Evolutionary conservation across 2,329 filamentous ascomycete species (phyloP).

Genomic region (Talaromyces sp.): DNA sequence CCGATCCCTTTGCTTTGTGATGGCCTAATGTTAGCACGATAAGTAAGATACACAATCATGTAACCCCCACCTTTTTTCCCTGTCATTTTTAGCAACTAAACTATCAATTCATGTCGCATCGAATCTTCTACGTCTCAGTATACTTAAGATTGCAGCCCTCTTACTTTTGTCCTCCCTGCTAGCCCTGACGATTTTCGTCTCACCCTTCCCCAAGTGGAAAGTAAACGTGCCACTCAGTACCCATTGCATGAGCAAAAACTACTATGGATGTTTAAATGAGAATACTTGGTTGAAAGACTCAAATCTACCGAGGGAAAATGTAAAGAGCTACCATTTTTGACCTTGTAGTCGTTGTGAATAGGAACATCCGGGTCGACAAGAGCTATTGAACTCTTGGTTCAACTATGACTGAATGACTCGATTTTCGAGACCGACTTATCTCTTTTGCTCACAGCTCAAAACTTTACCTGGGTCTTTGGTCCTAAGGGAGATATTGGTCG

Average conservation of each 20-base stretch:
- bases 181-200: too few species aligned
- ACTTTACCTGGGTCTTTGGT: too few species aligned
- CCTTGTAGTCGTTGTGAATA: too few species aligned
- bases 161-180: neutral
- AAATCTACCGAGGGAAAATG: neutral
- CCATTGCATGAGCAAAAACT: neutral
- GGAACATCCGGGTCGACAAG: too few species aligned
- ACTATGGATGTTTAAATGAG: neutral
- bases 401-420: too few species aligned
- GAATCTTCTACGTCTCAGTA: conserved; percentile 32
- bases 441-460: too few species aligned
- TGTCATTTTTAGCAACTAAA: conserved; percentile 18
- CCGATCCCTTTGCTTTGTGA: conserved; percentile 25
- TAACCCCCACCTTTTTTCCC: conserved; percentile 33
- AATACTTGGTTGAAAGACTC: neutral
- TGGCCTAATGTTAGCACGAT: conserved; percentile 36
- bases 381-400: too few species aligned
- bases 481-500: too few species aligned
- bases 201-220: neutral
- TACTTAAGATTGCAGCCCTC: neutral
- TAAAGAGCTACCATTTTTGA: neutral
- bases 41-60: conserved; percentile 49
- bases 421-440: too few species aligned
- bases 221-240: neutral
- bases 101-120: conserved; percentile 38